Evolutionary conservation across 495 filamentous ascomycete species (phyloP).

Genomic region (Neurospora tetrasperma): DNA sequence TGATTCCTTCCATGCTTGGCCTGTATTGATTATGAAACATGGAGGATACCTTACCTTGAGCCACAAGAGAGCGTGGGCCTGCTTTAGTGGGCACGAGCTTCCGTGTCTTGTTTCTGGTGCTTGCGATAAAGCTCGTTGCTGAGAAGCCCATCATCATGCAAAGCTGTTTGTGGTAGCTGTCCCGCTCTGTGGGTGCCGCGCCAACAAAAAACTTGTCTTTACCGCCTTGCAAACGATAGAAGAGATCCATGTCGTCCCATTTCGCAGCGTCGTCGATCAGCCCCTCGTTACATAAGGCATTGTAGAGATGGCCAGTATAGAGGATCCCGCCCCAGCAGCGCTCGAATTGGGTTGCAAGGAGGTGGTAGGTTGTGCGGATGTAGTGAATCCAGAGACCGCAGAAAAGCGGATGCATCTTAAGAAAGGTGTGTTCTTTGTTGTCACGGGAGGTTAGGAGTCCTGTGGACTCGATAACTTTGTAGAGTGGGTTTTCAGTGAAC

Average conservation of each 20-base stretch:
- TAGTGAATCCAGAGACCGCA: slow-evolving; percentile 2
- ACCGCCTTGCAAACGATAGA: background rate
- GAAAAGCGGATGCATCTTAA: slow-evolving; percentile 1
- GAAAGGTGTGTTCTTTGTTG: background rate
- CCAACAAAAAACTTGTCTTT: slow-evolving; percentile 3
- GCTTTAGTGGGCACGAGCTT: background rate
- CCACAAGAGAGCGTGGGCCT: background rate
- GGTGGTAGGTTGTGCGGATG: background rate
- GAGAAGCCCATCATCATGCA: slow-evolving; percentile 6
- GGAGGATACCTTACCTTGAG: background rate
- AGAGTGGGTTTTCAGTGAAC: background rate
- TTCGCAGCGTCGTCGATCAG: background rate
- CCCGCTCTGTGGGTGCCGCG: background rate
- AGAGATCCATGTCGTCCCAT: slow-evolving; percentile 6
- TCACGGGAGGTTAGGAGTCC: background rate
- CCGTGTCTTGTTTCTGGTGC: slow-evolving; percentile 2
- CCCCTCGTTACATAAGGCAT: background rate
- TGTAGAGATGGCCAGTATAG: slow-evolving; percentile 4
- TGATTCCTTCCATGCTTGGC: background rate
- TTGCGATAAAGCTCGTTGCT: background rate
- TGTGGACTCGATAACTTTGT: background rate
- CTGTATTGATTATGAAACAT: background rate
- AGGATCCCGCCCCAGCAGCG: slow-evolving; percentile 1
- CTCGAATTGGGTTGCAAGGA: background rate
- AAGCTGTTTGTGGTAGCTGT: slow-evolving; percentile 1